Conservation (phyloP, 768 basidiomycete genomes). For the Fomitopsis serialis region DNA sequence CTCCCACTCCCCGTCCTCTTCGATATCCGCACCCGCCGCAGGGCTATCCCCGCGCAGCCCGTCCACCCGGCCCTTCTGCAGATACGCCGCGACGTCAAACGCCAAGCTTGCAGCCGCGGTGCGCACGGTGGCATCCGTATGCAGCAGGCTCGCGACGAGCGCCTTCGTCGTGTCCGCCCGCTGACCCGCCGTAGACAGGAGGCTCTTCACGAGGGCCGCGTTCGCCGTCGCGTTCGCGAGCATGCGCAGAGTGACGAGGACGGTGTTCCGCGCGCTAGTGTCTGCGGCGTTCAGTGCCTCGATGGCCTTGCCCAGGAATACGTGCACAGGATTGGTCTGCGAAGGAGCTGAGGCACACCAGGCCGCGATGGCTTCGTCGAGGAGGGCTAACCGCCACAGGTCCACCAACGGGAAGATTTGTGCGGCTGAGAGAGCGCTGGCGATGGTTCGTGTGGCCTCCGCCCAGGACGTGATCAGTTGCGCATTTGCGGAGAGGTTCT, state of each 20-base stretch:
- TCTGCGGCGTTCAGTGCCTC: constrained; percentile 23
- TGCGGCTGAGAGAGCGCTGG: constrained; percentile 39
- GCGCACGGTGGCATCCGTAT: constrained; percentile 61
- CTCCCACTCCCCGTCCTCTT: constrained; percentile 78
- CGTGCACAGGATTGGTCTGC: constrained; percentile 19
- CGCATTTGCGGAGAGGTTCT: constrained; percentile 27
- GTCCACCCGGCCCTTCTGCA: constrained; percentile 60
- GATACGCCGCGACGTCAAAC: constrained; percentile 64
- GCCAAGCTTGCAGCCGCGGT: constrained; percentile 79
- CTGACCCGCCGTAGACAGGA: constrained; percentile 29
- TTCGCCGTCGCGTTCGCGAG: constrained; percentile 63
- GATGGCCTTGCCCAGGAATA: constrained; percentile 42
- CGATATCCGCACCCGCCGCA: constrained; percentile 29
- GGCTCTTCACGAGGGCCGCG: constrained; percentile 28
- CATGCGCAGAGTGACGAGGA: constrained; percentile 63
- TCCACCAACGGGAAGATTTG: constrained; percentile 80
- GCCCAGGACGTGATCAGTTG: constrained; percentile 44
- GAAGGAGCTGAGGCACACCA: constrained; percentile 36
- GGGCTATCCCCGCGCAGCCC: constrained; percentile 24
- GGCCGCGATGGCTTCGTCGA: constrained; percentile 51
- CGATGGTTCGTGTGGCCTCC: constrained; percentile 38
- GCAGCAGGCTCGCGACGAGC: constrained; percentile 63
- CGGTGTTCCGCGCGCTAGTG: constrained; percentile 42
- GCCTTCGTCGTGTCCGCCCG: constrained; percentile 40
- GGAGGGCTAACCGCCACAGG: constrained; percentile 73